phyloP scores from a whole-genome alignment of 371 early-diverging fungal genomes.

The Mortierella polycephala region DNA sequence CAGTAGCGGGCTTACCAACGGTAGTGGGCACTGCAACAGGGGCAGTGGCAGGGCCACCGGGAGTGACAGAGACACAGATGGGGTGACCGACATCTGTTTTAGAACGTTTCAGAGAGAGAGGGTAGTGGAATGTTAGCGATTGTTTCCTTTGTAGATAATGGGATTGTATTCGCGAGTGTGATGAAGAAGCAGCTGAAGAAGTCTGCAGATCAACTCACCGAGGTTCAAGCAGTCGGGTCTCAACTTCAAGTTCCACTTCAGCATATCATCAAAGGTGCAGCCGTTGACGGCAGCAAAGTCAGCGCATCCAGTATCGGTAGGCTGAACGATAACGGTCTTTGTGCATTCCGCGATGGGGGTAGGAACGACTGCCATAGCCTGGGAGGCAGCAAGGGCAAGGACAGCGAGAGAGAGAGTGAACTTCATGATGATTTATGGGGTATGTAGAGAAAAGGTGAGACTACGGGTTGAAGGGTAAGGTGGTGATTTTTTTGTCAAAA shows the following conservation, averaged over 20 bases:
- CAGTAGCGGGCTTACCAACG: no score
- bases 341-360: constrained; percentile 30
- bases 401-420: constrained; percentile 24
- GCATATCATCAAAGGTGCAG: constrained; percentile 16
- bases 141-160: no score
- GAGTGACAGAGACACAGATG: constrained; percentile 18
- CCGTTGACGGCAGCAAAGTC: constrained; percentile 19
- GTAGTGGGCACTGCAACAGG: no score
- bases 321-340: constrained; percentile 25
- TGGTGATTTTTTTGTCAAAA: constrained; percentile 9
- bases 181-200: no score
- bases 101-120: no score
- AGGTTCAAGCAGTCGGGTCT: constrained; percentile 15
- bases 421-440: constrained; percentile 18
- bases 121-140: no score
- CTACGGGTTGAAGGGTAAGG: not conserved
- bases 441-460: not conserved
- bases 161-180: no score
- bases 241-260: constrained; percentile 26
- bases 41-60: not conserved
- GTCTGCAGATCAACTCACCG: not conserved
- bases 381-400: constrained; percentile 32
- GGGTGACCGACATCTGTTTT: constrained; percentile 5
- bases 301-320: constrained; percentile 6
- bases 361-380: constrained; percentile 43